Evolutionary conservation across 2,329 filamentous ascomycete genomes (phyloP).

Genomic region (Aspergillus sp.): DNA sequence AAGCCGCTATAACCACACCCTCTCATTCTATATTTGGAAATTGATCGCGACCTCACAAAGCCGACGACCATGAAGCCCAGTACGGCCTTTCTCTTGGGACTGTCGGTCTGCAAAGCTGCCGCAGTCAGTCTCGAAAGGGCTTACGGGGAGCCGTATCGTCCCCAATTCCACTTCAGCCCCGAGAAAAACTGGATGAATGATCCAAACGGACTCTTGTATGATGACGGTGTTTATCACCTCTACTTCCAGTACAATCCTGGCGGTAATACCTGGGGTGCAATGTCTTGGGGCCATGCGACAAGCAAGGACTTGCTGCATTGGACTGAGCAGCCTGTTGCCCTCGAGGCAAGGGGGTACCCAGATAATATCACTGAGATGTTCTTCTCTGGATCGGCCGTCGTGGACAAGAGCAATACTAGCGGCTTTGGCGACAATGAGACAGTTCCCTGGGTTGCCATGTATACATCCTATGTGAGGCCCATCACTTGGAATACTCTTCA

Average conservation of each 20-base stretch:
- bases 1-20: no score
- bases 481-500: no score
- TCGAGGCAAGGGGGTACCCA: constrained; percentile 39
- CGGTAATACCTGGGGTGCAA: neutral
- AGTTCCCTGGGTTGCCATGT: constrained; percentile 59
- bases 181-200: constrained; percentile 16
- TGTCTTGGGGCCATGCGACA: constrained; percentile 50
- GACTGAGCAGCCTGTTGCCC: neutral
- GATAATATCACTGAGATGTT: constrained; percentile 34
- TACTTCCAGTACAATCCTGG: constrained; percentile 26
- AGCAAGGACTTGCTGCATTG: constrained; percentile 44
- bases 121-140: neutral
- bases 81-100: no score
- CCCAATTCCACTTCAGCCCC: constrained; percentile 9
- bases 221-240: constrained; percentile 46
- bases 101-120: no score
- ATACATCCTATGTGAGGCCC: constrained; percentile 1
- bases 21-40: no score
- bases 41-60: no score
- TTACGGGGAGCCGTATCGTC: constrained; percentile 3
- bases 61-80: no score
- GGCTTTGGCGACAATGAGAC: constrained; percentile 62
- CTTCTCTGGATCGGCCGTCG: no score
- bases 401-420: constrained; percentile 53
- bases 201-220: constrained; percentile 12